Conservation (phyloP, 148 eudicot species). For the Limonium bicolor region DNA sequence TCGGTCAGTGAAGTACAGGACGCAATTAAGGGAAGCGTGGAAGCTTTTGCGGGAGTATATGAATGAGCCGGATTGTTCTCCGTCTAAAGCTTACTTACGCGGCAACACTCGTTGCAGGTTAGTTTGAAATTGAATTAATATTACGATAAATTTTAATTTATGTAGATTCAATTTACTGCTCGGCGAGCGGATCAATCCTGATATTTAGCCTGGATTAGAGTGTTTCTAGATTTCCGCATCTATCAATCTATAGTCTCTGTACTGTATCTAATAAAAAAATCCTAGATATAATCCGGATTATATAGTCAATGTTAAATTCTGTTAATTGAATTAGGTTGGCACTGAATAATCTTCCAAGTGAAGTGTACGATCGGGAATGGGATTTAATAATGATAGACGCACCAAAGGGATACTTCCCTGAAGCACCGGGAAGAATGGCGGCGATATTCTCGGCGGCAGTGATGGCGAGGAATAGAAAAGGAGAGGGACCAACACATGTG, state of each 20-base stretch:
- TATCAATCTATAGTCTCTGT: too few species aligned
- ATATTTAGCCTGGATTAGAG: too few species aligned
- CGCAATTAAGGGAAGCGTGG: conserved; percentile 13
- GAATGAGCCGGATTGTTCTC: conserved; percentile 15
- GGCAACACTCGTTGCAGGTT: conserved; percentile 19
- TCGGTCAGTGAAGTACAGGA: conserved; percentile 15
- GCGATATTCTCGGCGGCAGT: conserved; percentile 33
- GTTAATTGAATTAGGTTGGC: too few species aligned
- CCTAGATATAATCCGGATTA: too few species aligned
- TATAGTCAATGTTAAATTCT: too few species aligned
- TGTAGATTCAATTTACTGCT: too few species aligned
- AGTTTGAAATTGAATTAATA: too few species aligned
- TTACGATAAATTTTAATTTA: too few species aligned
- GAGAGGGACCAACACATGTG: conserved; percentile 24
- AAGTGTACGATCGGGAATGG: conserved; percentile 33
- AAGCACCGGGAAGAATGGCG: conserved; percentile 36
- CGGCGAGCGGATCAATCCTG: too few species aligned
- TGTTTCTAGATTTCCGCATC: too few species aligned
- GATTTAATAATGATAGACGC: conserved; percentile 45
- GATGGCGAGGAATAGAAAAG: conserved; percentile 24
- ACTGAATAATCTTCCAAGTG: conserved; percentile 12
- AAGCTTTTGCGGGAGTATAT: conserved; percentile 5
- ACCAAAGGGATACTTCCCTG: conserved; percentile 22
- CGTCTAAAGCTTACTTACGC: conserved; percentile 1
- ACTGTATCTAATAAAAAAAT: too few species aligned